A percentile compares a stretch with the other conserved stretches of the same genome.
phyloP scores from a whole-genome alignment of 805 yeast species.

The Komagataella populi region DNA sequence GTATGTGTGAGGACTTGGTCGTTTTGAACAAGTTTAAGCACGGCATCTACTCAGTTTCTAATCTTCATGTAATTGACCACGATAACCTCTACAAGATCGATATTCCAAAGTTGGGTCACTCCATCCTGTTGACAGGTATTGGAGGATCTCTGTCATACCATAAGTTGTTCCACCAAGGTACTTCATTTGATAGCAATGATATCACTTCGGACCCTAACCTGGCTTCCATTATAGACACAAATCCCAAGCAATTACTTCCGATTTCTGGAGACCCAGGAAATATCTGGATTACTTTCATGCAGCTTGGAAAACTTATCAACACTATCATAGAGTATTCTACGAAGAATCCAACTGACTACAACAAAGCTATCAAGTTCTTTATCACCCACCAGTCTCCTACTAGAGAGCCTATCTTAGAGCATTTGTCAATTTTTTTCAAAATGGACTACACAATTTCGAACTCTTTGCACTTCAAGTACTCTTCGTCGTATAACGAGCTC shows the following conservation, averaged over 20 bases:
- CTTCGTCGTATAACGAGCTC: slow-evolving; percentile 56
- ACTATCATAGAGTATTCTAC: slow-evolving; percentile 26
- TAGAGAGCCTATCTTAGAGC: slow-evolving; percentile 55
- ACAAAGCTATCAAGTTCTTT: slow-evolving; percentile 41
- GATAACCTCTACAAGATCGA: slow-evolving; percentile 26
- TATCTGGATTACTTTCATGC: slow-evolving; percentile 61
- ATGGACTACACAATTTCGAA: slow-evolving; percentile 67
- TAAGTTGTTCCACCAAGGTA: slow-evolving; percentile 55
- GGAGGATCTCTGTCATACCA: slow-evolving; percentile 63
- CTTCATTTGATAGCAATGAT: slow-evolving; percentile 20
- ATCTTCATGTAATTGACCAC: slow-evolving; percentile 53
- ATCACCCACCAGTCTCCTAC: slow-evolving; percentile 60
- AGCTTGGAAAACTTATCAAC: slow-evolving; percentile 51
- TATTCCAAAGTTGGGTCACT: slow-evolving; percentile 22
- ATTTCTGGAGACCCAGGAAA: slow-evolving; percentile 53
- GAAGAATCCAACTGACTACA: slow-evolving; percentile 14
- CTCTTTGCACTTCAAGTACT: slow-evolving; percentile 58
- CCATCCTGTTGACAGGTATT: slow-evolving; percentile 47
- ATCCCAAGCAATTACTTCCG: slow-evolving; percentile 21
- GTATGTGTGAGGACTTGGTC: slow-evolving; percentile 61
- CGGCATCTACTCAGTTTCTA: slow-evolving; percentile 39
- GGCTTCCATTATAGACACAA: slow-evolving; percentile 4
- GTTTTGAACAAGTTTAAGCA: slow-evolving; percentile 49
- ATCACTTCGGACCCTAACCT: slow-evolving; percentile 15
- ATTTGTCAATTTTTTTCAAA: slow-evolving; percentile 48